Base-by-base conservation (phyloP, 768 basidiomycete genomes). In the Suillus subaureus region DNA sequence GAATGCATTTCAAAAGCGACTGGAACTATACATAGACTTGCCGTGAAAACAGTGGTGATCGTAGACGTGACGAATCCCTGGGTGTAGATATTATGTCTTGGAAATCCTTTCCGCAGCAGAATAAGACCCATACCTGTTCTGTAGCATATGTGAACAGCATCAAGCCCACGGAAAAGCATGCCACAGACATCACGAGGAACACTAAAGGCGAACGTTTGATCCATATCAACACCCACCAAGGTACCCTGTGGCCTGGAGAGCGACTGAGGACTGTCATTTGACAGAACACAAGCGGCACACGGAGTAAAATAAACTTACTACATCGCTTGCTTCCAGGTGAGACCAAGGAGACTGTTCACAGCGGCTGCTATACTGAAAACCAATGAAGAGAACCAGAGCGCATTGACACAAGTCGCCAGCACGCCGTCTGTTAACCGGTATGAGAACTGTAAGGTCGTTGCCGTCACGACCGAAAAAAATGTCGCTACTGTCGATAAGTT, bases 181-280 rank as follows among this genome's bases (percentile, higher is more conserved):
- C 90, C 55, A 93, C 91, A 62, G 92, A 92, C 74, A 93, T 82
- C 66, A 93, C 91, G 56, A 93, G 85, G 78, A 93, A 92, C 67
- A 93, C 89, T 40, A 93, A 81, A 16, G 92, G 92, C 6, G 91
- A 91, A 42, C 91, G 82, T 74, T 93, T 93, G 79, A 93, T 93
- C 92, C 91, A 94, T 69, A 93, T 93, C 47, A 84, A 73, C 26
- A 86, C 83, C 84, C 84, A 85, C 84, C 84, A 85, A 11, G 84
- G 84, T 58, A 85, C 84, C 66, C 83, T 80, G 69, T 85, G 81
- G 61, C 83, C 82, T 64, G 84, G 84, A 7, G 85, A 86, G 47
- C 84, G 85, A 65, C 83, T 84, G 62, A 11, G 65, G 69, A 68
- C 66, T 66, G 69, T 71, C 62, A 73, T 69, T 67, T 42, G 67